Conservation (phyloP, 345 rosid genomes). For the Angophora floribunda region DNA sequence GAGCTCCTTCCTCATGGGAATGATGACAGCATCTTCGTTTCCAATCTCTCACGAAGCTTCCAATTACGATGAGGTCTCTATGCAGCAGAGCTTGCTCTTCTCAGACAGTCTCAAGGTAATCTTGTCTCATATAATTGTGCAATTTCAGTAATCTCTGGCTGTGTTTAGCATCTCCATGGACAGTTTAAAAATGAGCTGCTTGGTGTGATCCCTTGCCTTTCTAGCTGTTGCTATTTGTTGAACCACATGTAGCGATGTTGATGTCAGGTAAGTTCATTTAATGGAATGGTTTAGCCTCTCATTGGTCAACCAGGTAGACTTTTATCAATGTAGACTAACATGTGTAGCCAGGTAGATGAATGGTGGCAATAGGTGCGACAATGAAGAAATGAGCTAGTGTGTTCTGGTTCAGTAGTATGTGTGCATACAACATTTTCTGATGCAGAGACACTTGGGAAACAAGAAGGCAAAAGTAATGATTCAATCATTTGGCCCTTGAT, state of each 20-base stretch:
- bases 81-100: slow-evolving; percentile 84
- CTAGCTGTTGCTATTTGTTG: background rate
- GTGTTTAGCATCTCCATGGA: background rate
- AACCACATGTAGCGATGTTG: background rate
- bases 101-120: slow-evolving; percentile 80
- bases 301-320: background rate
- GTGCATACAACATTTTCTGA: background rate
- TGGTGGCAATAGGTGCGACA: background rate
- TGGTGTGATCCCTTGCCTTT: background rate
- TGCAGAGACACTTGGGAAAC: background rate
- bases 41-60: slow-evolving; percentile 47
- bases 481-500: background rate
- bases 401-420: background rate
- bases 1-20: slow-evolving; percentile 8
- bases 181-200: background rate
- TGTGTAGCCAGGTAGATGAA: background rate
- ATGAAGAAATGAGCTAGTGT: background rate
- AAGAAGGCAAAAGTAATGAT: background rate
- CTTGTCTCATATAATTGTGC: background rate
- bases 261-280: background rate
- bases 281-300: background rate
- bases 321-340: background rate
- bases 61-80: slow-evolving; percentile 65
- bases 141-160: background rate
- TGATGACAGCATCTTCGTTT: slow-evolving; percentile 53